These are phyloP conservation scores for Plasmodium blacklocki DNA, from an alignment of 169 alveolate genomes.

Conservation along the genomic window DNA sequence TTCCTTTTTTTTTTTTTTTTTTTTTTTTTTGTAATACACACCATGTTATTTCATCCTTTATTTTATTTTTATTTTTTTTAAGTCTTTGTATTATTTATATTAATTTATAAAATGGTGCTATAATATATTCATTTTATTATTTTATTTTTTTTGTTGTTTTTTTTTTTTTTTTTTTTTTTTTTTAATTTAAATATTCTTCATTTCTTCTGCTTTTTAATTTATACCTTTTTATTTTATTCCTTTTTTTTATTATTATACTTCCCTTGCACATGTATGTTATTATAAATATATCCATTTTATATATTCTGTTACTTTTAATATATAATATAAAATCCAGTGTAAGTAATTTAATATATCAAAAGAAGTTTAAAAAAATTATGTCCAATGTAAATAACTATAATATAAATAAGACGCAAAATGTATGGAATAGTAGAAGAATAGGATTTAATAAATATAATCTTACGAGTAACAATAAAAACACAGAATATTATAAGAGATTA, in stretches of 20 bases:
- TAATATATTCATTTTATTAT: background rate
- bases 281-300: conserved; percentile 5
- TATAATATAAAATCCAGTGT: conserved; percentile 33
- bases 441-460: background rate
- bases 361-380: background rate
- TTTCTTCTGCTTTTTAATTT: conserved; percentile 5
- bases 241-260: conserved; percentile 6
- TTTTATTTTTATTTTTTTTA: no score
- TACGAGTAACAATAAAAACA: background rate
- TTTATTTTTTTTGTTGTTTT: background rate
- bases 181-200: background rate
- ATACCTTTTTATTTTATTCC: background rate
- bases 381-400: background rate
- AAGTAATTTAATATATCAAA: conserved; percentile 4
- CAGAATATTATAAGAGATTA: background rate
- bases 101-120: background rate
- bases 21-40: no score
- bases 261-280: conserved; percentile 39
- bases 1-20: no score
- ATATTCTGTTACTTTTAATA: conserved; percentile 30
- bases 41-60: no score
- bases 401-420: background rate
- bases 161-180: background rate
- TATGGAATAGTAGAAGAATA: background rate
- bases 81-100: no score